These are phyloP conservation scores for Leishmania tarentolae DNA, from an alignment of 208 protist genomes.

Conservation along the genomic window DNA sequence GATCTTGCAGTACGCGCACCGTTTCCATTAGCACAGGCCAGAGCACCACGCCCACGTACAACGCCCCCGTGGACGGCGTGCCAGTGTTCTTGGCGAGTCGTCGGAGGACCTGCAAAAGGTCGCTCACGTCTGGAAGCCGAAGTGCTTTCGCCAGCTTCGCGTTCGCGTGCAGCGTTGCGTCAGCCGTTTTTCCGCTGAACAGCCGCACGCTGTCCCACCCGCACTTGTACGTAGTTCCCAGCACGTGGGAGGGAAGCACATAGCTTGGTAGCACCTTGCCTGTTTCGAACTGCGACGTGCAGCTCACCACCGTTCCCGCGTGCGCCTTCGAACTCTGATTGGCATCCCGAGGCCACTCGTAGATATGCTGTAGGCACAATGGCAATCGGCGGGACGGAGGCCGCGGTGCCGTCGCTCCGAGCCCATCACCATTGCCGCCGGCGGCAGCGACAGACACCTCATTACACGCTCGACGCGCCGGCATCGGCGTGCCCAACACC, in stretches of 20 bases:
- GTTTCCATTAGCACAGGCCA: slow-evolving; percentile 28
- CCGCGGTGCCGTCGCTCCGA: neutral
- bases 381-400: neutral
- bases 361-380: neutral
- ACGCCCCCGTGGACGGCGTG: slow-evolving; percentile 6
- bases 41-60: slow-evolving; percentile 25
- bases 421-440: neutral
- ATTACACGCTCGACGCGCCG: neutral
- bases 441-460: neutral
- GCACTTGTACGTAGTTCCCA: slow-evolving; percentile 29
- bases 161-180: slow-evolving; percentile 42
- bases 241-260: slow-evolving; percentile 28
- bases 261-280: slow-evolving; percentile 32
- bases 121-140: slow-evolving; percentile 26
- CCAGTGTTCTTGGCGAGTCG: slow-evolving; percentile 35
- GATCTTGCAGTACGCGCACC: slow-evolving; percentile 29
- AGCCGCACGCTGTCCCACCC: slow-evolving; percentile 37
- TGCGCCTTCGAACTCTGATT: neutral
- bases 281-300: slow-evolving; percentile 23
- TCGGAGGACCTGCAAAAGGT: slow-evolving; percentile 37
- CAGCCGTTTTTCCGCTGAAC: slow-evolving; percentile 15
- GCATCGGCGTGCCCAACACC: slow-evolving; percentile 34
- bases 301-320: neutral
- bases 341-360: neutral
- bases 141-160: slow-evolving; percentile 46